Evolutionary conservation across 2,329 filamentous ascomycete species (phyloP).

Genomic region (Microcyclospora tardicrescens): DNA sequence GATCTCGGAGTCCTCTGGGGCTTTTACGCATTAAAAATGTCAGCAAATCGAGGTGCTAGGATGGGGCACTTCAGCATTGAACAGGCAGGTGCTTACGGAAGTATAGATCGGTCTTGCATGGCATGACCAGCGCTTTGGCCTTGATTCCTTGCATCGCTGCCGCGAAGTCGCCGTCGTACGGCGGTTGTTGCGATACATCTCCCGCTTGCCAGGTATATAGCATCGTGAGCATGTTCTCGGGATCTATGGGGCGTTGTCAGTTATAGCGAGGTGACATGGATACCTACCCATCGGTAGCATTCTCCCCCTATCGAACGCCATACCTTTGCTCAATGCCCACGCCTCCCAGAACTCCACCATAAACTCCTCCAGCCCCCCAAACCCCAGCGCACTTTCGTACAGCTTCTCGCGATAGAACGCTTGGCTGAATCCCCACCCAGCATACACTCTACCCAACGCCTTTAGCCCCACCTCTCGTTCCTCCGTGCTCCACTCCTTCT

Average conservation of each 20-base stretch:
- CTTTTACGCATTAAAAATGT: slow-evolving; percentile 24
- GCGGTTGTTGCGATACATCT: slow-evolving; percentile 55
- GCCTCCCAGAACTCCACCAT: slow-evolving; percentile 63
- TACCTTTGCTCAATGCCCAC: slow-evolving; percentile 57
- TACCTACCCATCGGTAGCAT: background rate
- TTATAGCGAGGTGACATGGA: background rate
- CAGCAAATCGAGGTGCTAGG: slow-evolving; percentile 2
- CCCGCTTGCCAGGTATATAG: slow-evolving; percentile 66
- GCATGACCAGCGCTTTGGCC: slow-evolving; percentile 58
- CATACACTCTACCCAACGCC: slow-evolving; percentile 55
- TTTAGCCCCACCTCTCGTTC: slow-evolving; percentile 48
- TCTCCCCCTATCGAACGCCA: background rate
- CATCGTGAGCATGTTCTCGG: slow-evolving; percentile 64
- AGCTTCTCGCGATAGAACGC: slow-evolving; percentile 61
- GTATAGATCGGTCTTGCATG: slow-evolving; percentile 62
- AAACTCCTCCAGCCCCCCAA: slow-evolving; percentile 58
- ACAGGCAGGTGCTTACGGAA: slow-evolving; percentile 44
- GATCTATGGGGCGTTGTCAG: slow-evolving; percentile 33
- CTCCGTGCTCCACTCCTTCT: slow-evolving; percentile 28
- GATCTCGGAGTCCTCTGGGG: slow-evolving; percentile 60
- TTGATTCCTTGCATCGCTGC: slow-evolving; percentile 54
- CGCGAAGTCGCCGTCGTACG: slow-evolving; percentile 43
- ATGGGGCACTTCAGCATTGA: background rate
- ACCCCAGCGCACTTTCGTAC: slow-evolving; percentile 53
- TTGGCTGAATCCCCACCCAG: slow-evolving; percentile 70